Percentiles rank a stretch among this genome's conserved stretches.
These are phyloP conservation scores for Jatropha podagrica DNA, from an alignment of 441 rosid genomes.

Conservation along the genomic window DNA sequence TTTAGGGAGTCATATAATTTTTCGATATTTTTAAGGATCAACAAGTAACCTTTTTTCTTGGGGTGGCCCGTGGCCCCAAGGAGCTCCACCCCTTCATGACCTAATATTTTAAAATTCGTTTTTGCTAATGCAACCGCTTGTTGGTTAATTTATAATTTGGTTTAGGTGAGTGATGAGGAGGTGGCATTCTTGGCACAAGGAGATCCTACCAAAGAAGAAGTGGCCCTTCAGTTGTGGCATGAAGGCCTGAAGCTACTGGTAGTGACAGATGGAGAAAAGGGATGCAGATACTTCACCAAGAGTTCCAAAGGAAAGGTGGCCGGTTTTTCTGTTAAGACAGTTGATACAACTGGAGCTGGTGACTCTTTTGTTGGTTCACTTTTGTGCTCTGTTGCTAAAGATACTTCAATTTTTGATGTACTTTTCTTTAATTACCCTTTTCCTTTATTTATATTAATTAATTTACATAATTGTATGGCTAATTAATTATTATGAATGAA, in stretches of 20 bases:
- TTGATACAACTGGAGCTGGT: constrained; percentile 80
- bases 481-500: too few relatives aligned
- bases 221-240: constrained; percentile 51
- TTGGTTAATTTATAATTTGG: too few relatives aligned
- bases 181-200: constrained; percentile 48
- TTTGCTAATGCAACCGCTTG: too few relatives aligned
- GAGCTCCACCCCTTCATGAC: too few relatives aligned
- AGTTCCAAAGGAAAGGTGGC: constrained; percentile 52
- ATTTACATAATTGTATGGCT: background rate
- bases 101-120: too few relatives aligned
- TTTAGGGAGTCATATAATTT: too few relatives aligned
- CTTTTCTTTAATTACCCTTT: too few relatives aligned
- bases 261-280: constrained; percentile 72
- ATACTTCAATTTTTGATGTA: constrained; percentile 45
- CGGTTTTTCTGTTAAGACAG: constrained; percentile 53
- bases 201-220: constrained; percentile 53
- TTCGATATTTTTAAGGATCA: too few relatives aligned
- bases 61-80: too few relatives aligned
- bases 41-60: too few relatives aligned
- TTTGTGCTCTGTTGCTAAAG: constrained; percentile 45
- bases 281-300: constrained; percentile 72
- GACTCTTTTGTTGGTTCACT: constrained; percentile 73
- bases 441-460: background rate
- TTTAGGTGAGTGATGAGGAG: constrained; percentile 62
- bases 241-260: constrained; percentile 58